These are phyloP conservation scores for Hawksworthiomyces lignivorus DNA, from an alignment of 2,329 filamentous ascomycete species.

Conservation along the genomic window DNA sequence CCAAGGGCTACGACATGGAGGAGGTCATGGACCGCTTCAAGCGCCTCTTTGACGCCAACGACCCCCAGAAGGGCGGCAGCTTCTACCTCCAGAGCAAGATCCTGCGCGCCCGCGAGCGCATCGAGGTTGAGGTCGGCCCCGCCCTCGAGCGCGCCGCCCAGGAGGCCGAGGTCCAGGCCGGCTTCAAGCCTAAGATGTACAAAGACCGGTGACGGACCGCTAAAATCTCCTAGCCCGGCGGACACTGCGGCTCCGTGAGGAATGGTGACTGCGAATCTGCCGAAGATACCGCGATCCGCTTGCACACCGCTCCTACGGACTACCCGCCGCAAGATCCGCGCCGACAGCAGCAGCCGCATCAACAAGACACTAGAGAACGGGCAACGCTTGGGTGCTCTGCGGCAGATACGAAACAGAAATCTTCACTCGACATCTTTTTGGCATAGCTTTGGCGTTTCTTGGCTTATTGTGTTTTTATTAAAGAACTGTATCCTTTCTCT, in stretches of 20 bases:
- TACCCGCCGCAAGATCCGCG: conserved; percentile 4
- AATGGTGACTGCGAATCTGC: too few species aligned
- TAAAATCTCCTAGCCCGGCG: too few species aligned
- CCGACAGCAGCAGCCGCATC: too few species aligned
- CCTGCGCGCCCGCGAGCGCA: conserved; percentile 78
- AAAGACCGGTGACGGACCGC: conserved; percentile 62
- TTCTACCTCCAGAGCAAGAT: conserved; percentile 99
- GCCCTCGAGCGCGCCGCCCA: conserved; percentile 61
- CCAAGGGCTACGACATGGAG: conserved; percentile 51
- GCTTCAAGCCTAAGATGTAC: conserved; percentile 93
- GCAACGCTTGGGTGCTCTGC: too few species aligned
- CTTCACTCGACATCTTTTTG: conserved; percentile 41
- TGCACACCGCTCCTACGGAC: too few species aligned
- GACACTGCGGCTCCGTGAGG: too few species aligned
- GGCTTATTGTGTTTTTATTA: conserved; percentile 18
- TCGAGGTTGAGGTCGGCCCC: conserved; percentile 77
- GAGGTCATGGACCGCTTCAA: conserved; percentile 84
- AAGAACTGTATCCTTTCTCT: neutral
- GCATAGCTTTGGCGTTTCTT: conserved; percentile 48
- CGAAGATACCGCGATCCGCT: too few species aligned
- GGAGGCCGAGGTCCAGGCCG: conserved; percentile 73
- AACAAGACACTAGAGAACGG: too few species aligned
- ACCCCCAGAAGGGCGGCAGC: conserved; percentile 90
- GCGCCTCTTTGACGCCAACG: conserved; percentile 86
- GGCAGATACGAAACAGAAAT: too few species aligned